These are phyloP conservation scores for Parietichytrium sp. DNA, from an alignment of 108 stramenopile genomes.

Conservation along the genomic window DNA sequence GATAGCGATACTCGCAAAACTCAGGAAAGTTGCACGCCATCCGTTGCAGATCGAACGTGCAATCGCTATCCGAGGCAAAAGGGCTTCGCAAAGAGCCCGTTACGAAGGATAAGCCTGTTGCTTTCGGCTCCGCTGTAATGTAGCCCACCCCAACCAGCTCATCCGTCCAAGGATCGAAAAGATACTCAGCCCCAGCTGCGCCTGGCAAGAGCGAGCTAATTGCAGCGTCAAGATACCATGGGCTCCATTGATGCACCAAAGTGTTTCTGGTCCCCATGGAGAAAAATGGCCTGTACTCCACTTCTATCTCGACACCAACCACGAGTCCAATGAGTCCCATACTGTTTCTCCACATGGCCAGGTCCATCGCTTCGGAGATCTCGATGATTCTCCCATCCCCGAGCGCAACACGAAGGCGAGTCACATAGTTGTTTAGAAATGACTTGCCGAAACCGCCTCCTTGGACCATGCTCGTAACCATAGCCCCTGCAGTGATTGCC, in stretches of 20 bases:
- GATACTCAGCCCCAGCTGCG: neutral
- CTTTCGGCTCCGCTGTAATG: neutral
- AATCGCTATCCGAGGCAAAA: neutral
- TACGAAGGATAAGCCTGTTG: neutral
- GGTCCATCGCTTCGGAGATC: neutral
- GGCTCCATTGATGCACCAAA: constrained; percentile 4
- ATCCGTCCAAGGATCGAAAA: constrained; percentile 29
- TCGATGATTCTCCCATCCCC: neutral
- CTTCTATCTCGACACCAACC: constrained; percentile 1
- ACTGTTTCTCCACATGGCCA: constrained; percentile 25
- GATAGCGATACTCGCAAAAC: neutral
- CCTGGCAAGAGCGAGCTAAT: neutral
- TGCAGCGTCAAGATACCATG: constrained; percentile 37
- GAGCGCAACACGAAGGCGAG: constrained; percentile 6
- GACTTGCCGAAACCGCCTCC: neutral
- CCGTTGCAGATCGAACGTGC: constrained; percentile 9
- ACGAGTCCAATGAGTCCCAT: constrained; percentile 27
- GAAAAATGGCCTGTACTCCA: neutral
- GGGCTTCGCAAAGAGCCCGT: neutral
- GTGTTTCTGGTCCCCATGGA: constrained; percentile 26
- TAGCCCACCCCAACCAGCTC: neutral
- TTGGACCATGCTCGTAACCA: neutral
- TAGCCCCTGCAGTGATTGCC: neutral
- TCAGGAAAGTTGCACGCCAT: constrained; percentile 18
- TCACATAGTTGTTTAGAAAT: neutral